phyloP scores from a whole-genome alignment of 179 eudicot species.

The Monotropa hypopitys region DNA sequence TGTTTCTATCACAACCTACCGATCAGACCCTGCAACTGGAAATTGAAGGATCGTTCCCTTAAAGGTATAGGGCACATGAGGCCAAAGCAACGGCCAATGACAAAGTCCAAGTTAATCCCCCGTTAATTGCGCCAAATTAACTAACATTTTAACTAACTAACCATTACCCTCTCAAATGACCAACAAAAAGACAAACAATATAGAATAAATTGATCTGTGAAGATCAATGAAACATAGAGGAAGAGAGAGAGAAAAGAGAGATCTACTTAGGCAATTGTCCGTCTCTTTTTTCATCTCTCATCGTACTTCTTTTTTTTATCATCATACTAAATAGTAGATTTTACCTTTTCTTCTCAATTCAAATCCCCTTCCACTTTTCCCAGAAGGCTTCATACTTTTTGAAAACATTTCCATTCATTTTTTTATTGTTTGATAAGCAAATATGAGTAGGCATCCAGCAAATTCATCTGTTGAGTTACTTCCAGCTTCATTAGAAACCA shows the following conservation, averaged over 20 bases:
- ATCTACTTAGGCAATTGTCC: conserved; percentile 16
- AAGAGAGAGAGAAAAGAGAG: neutral
- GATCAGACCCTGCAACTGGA: no score
- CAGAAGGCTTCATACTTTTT: neutral
- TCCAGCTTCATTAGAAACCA: conserved; percentile 4
- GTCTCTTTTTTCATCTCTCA: conserved; percentile 17
- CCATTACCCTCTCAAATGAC: conserved; percentile 10
- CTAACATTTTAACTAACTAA: conserved; percentile 8
- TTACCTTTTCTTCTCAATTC: neutral
- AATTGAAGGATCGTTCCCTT: neutral
- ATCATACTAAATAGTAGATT: neutral
- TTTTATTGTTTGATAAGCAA: neutral
- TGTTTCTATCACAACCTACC: no score
- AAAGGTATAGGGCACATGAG: conserved; percentile 6
- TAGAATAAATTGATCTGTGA: neutral
- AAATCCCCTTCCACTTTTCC: no score
- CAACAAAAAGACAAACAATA: neutral
- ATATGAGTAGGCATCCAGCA: conserved; percentile 32
- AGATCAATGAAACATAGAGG: neutral
- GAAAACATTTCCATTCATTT: neutral
- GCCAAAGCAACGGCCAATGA: conserved; percentile 14
- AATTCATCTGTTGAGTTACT: conserved; percentile 33
- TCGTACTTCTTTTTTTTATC: no score
- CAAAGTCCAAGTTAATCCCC: conserved; percentile 14
- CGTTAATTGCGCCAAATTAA: conserved; percentile 17